Base-by-base conservation (phyloP, 805 yeast species). In the Candida easanensis region DNA sequence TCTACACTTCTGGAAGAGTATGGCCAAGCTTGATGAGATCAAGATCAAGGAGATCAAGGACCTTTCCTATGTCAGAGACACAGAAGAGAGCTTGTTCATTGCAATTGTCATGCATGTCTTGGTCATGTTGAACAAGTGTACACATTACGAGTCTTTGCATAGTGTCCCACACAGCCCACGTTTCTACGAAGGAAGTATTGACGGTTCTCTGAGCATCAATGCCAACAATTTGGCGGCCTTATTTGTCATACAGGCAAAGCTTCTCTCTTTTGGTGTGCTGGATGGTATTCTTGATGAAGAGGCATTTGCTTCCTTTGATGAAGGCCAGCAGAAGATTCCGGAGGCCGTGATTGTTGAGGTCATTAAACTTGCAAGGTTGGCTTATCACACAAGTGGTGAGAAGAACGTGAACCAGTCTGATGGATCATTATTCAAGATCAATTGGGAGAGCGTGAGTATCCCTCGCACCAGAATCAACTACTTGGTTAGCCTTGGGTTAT, bases 101-200 rank as follows among this genome's bases (percentile, higher is more conserved):
- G 68, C 71, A 28, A 64, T 74, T n/a, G 57, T 76, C 9, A 62
- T 69, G 38, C 70, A 69, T 34, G 57, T 70, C 2, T 56, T 79
- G 4, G 63, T 68, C 2, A 64, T 78, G 9, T 68, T 75, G 50
- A 69, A 71, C n/a, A 73, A 72, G 38, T 61, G 74, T 0, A 69
- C 72, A 3, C 66, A 69, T 10, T 60, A 61, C 35, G 69, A 69
- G 4, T 51, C 53, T 18, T 38, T 67, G 5, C 50, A 58, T 18
- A 46, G 56, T 4, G 68, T 74, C 18, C 57, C 63, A 14, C 44
- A 48, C 37, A 63, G 67, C 1, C 61, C 60, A 5, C 54, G 67
- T n/a, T 66, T 74, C 3, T 68, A 65, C 42, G 68, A 74, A 4
- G 71, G 69, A 36, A 51, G 62, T n/a, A 33, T 42, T 15, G 44